Evolutionary conservation across 768 basidiomycete genomes (phyloP), one percentile per base, ranked within the genome.

Genomic region (Nidularia pulvinata): DNA sequence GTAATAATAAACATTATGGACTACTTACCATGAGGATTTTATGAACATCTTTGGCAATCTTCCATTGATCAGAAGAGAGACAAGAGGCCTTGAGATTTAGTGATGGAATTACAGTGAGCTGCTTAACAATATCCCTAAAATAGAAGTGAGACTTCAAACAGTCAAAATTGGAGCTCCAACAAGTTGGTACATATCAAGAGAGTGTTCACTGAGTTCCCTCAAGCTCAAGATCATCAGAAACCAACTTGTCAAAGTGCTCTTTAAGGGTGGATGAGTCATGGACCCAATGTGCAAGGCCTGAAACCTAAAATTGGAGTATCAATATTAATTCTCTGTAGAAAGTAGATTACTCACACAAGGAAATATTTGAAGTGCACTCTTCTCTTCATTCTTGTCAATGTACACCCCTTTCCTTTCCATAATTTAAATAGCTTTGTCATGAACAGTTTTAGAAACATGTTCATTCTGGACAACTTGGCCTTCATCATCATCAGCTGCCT

Each of bases 101-200:
- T 69, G 57, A 34, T 57, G 46, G 51, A 64, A 49, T 32, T 69
- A 55, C 25, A 59, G 39, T 25, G 25, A 25, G 25, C 4, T 25
- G 25, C 4, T 25, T 4, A 25, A 25, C 25, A 25, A 25, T 25
- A 30, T 42, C 37, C 36, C 61, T 49, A 42, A 70, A 68, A 42
- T 60, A 50, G 4, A 67, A 34, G 53, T 69, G 67, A 9, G 66
- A 53, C 4, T 33, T 22, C 4, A 71, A 55, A 50, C 66, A 70
- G 0, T 42, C 60, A 14, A 65, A 49, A 36, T 71, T 65, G 10
- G 65, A 61, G 50, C 68, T 67, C 68, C 70, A 71, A 2, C 63
- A 49, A 3, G 69, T 70, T 22, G 68, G 60, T 44, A 69, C 62
- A 22, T 58, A 59, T 2, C 57, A 51, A 46, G 52, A 50, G 32